A percentile compares a stretch with the other conserved stretches of the same genome.
phyloP scores from a whole-genome alignment of 2,329 filamentous ascomycete species.

The Neonectria punicea region DNA sequence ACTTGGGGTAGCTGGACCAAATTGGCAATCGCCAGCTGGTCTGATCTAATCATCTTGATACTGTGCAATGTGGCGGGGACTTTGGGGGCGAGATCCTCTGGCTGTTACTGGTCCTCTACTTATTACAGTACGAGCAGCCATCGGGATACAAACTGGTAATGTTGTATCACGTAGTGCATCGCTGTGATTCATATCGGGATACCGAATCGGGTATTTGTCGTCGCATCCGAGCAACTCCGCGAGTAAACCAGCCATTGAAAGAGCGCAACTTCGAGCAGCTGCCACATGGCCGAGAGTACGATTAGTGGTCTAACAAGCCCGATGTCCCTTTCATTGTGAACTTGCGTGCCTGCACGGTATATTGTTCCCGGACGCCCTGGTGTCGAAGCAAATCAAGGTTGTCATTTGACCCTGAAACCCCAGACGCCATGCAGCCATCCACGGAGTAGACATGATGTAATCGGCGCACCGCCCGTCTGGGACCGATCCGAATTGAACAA shows the following conservation, averaged over 20 bases:
- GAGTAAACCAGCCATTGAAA: too few relatives aligned
- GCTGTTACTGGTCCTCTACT: not conserved
- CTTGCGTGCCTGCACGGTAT: too few relatives aligned
- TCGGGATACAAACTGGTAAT: not conserved
- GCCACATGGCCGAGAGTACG: too few relatives aligned
- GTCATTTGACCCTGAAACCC: not conserved
- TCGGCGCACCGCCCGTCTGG: not conserved
- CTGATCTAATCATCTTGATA: not conserved
- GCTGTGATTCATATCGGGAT: not conserved
- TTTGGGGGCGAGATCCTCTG: not conserved
- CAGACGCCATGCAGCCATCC: not conserved
- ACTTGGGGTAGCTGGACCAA: not conserved
- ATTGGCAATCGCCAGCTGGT: not conserved
- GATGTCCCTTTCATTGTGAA: too few relatives aligned
- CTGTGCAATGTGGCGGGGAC: not conserved
- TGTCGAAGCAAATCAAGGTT: not conserved
- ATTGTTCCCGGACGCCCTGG: not conserved
- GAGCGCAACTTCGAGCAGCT: not conserved
- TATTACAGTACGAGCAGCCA: not conserved
- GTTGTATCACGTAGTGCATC: not conserved
- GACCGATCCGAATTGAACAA: not conserved
- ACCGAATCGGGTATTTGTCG: not conserved
- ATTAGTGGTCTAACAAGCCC: not conserved
- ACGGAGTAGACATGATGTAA: not conserved
- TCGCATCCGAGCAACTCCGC: not conserved